Conservation (phyloP, 495 filamentous ascomycete species). For the Tuber microsphaerosporum region DNA sequence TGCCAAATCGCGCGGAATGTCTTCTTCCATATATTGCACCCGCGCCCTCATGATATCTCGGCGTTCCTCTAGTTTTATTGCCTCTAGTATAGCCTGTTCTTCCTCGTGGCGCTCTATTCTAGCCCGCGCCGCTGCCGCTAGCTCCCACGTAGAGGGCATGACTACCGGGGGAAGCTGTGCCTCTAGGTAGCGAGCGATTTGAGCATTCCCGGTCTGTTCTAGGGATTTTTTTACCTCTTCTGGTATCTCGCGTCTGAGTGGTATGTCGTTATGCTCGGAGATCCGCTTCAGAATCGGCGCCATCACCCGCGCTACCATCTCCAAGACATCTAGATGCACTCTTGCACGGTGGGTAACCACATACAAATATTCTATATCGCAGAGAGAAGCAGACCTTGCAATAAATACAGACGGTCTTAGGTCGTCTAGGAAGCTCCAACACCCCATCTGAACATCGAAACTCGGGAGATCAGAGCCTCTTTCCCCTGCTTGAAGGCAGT, state of each 20-base stretch:
- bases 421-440: background rate
- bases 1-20: background rate
- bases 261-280: background rate
- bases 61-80: background rate
- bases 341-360: background rate
- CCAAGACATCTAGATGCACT: background rate
- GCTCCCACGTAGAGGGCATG: background rate
- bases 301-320: background rate
- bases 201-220: background rate
- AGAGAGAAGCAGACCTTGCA: background rate
- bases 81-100: background rate
- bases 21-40: background rate
- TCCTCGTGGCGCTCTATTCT: accelerated
- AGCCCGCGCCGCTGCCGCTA: accelerated
- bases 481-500: background rate
- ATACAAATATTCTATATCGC: background rate
- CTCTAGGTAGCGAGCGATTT: background rate
- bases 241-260: background rate
- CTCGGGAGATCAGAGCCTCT: background rate
- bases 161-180: background rate
- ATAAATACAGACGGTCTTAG: background rate
- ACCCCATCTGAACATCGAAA: background rate
- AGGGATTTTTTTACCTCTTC: background rate
- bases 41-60: background rate
- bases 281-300: background rate